Base-by-base conservation (phyloP, 2,329 filamentous ascomycete species). In the Claviceps fusiformis region DNA sequence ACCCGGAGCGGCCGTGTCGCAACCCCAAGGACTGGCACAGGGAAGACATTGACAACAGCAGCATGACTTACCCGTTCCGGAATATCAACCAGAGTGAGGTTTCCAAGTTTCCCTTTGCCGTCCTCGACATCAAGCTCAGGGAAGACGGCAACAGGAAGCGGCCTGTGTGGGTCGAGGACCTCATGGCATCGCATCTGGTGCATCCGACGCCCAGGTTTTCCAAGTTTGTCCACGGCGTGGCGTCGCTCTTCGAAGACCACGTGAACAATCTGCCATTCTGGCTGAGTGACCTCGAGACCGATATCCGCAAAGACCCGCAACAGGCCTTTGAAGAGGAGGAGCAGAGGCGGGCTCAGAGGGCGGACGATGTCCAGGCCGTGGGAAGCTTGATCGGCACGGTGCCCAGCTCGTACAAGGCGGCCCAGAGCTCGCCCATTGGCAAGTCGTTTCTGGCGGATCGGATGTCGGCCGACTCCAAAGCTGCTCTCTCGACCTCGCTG, bases 221-320 rank as follows among this genome's bases (percentile, higher is more conserved):
- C 63, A 98, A 98, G 69, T 98, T 97, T 63, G 87, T 95, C 2
- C 92, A 98, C 64, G 93, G 93, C 58, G 85, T 95, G 5, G 91
- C 92, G 8, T 85, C 86, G 44, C 77, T 98, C 2, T 97, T 97
- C 62, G 93, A 97, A 64, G 89, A 98, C 69, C 83, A 95, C 65
- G 91, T 98, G 68, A 97, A 97, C 72, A 91, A 83, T 59, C 83
- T 97, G 64, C 93, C 93, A 15, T 96, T 97, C 74, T 98, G 93
- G 93, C 80, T 97, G 39, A 86, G 86, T 63, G 87, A 95, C 59
- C 78, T 97, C 47, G 92, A 96, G 66, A 88, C 82, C 37, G 93
- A 98, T 66, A 98, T 98, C 65, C 85, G 92, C 61, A 89, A 88
- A 67, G 91, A 97, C 66, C 93, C 93, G 0, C 87, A 93, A 67